Conservation (phyloP, 495 filamentous ascomycete species). For the Talaromyces nanjingensis region DNA sequence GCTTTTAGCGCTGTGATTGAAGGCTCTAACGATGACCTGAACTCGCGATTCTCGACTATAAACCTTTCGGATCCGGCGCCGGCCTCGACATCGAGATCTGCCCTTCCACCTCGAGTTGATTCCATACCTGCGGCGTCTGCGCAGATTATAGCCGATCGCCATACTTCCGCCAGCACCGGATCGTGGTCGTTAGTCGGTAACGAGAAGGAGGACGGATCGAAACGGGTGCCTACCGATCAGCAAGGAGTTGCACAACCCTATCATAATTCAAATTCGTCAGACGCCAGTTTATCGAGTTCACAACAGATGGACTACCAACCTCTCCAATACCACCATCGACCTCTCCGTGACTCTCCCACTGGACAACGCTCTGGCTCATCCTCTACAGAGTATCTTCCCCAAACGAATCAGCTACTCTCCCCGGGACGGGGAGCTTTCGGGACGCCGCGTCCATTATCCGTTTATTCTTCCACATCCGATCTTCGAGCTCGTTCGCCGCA, state of each 20-base stretch:
- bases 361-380: conserved; percentile 14
- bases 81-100: conserved; percentile 34
- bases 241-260: conserved; percentile 17
- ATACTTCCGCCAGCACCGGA: conserved; percentile 32
- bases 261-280: conserved; percentile 30
- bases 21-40: conserved; percentile 18
- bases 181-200: conserved; percentile 35
- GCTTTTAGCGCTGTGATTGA: conserved; percentile 29
- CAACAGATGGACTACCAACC: conserved; percentile 36
- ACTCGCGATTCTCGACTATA: conserved; percentile 19
- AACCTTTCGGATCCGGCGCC: conserved; percentile 14
- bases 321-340: conserved; percentile 45
- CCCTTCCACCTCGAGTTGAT: conserved; percentile 35
- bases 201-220: conserved; percentile 18
- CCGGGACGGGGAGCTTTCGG: conserved; percentile 39
- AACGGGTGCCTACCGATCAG: conserved; percentile 19
- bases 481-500: conserved; percentile 52
- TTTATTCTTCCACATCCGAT: conserved; percentile 67
- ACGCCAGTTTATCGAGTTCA: conserved; percentile 34
- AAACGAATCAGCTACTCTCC: conserved; percentile 48
- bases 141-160: conserved; percentile 17
- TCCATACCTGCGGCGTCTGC: conserved; percentile 18
- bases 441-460: conserved; percentile 59
- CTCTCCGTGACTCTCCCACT: conserved; percentile 21
- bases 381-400: conserved; percentile 17